Base-by-base conservation (phyloP, 768 basidiomycete species). In the Rhodocollybia butyracea region DNA sequence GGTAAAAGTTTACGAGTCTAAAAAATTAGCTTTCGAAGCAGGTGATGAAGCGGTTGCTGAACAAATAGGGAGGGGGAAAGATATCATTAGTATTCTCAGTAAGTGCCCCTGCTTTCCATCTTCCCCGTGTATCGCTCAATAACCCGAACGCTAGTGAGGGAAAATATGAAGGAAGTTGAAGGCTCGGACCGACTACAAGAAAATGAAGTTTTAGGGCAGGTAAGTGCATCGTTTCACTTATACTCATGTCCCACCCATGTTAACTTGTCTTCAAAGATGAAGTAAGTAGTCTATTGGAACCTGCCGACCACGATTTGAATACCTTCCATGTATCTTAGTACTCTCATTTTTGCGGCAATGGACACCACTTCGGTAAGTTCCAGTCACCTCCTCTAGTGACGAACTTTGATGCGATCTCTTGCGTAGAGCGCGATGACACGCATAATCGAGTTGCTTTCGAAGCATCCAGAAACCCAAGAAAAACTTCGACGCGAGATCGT, bases 321-420 rank as follows among this genome's bases (percentile, higher is more conserved):
- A 24, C 13, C 22, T 19, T n/a, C 4, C 48, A 2, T 36, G 19
- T 46, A 39, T 12, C 26, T 1, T 36, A 76, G 74, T 13, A 66
- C 70, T 0, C 59, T 79, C 5, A 69, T 72, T 13, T 72, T 76
- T 50, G 75, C 75, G 0, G 76, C 69, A 1, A 73, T 69, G 54
- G 77, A 79, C 57, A 78, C 76, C 1, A 77, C 76, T 0, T 74
- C 76, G 2, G 53, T 54, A 11, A 36, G 31, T 31, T 2, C 13
- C 24, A 39, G 30, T 32, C 2, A 15, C 24, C 11, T 36, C 17
- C 10, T 5, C 39, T 11, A 22, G 13, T 19, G 8, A 10, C 8
- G 12, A n/a, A 15, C 17, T 4, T 30, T 13, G 29, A 15, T 27
- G 15, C 31, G 2, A 31, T 6, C 15, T 2, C 15, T 13, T 42